Evolutionary conservation across 2,329 filamentous ascomycete species (phyloP).

Genomic region (Dryadomyces sulphureus): DNA sequence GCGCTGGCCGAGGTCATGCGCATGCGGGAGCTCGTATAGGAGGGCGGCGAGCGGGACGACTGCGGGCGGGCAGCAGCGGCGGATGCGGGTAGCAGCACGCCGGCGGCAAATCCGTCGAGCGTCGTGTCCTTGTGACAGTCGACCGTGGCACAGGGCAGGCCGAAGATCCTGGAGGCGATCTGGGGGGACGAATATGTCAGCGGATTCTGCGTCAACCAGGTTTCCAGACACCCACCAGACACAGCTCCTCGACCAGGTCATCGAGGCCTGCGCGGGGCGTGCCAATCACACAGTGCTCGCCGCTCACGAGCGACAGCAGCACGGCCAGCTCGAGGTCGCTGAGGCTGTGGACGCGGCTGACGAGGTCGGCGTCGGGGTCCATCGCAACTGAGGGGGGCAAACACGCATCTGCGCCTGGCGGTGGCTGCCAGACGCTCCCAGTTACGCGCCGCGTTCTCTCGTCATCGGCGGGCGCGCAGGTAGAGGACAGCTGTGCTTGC

Average conservation of each 20-base stretch:
- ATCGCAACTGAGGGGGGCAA: neutral
- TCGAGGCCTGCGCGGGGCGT: slow-evolving; percentile 47
- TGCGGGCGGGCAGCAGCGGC: neutral
- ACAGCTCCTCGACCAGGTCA: slow-evolving; percentile 58
- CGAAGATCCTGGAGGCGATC: slow-evolving; percentile 58
- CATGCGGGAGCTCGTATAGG: neutral
- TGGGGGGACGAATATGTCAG: slow-evolving; percentile 15
- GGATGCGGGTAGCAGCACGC: slow-evolving; percentile 40
- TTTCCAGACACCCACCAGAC: slow-evolving; percentile 50
- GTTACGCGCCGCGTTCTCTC: neutral
- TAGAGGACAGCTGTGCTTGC: neutral
- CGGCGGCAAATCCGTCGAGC: slow-evolving; percentile 64
- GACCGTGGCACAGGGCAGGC: slow-evolving; percentile 53
- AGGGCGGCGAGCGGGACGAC: neutral
- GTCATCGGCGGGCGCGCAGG: neutral
- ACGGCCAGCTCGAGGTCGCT: slow-evolving; percentile 80
- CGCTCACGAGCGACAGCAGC: slow-evolving; percentile 64
- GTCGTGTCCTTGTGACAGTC: slow-evolving; percentile 60
- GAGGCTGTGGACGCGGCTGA: slow-evolving; percentile 59
- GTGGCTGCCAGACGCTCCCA: neutral
- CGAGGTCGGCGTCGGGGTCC: slow-evolving; percentile 29
- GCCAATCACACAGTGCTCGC: slow-evolving; percentile 81
- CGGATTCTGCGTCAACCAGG: neutral
- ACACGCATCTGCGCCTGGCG: neutral
- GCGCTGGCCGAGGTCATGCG: neutral